Evolutionary conservation across 331 rosid species (phyloP).

Genomic region (Phaseolus coccineus): DNA sequence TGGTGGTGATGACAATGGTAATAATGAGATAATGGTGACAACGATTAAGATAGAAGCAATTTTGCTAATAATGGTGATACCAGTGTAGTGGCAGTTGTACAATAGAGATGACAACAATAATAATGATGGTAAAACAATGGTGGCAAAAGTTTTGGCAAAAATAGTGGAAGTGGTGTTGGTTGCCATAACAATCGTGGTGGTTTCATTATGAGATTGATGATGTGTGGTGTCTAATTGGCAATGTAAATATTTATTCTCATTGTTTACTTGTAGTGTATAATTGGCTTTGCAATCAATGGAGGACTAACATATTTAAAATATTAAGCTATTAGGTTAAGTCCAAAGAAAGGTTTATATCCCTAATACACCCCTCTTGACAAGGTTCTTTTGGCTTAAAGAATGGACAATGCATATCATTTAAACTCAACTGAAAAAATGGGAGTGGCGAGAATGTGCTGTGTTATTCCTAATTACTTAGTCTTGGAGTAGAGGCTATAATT

Average conservation of each 20-base stretch:
- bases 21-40: no score
- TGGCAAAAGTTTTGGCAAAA: no score
- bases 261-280: not conserved
- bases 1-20: no score
- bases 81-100: no score
- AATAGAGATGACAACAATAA: no score
- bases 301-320: slow-evolving; percentile 6
- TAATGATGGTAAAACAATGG: no score
- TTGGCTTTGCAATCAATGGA: slow-evolving; percentile 4
- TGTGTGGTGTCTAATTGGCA: not conserved
- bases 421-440: slow-evolving; percentile 19
- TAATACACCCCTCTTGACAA: not conserved
- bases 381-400: not conserved
- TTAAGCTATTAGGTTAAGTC: slow-evolving; percentile 1
- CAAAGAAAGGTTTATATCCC: not conserved
- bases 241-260: not conserved
- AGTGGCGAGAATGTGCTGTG: not conserved
- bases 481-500: not conserved
- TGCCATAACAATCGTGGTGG: not conserved
- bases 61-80: no score
- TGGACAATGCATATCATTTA: slow-evolving; percentile 1
- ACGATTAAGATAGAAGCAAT: no score
- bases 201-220: not conserved
- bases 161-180: no score
- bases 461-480: not conserved